Percentiles rank a stretch among this genome's conserved stretches.
Evolutionary conservation across 495 filamentous ascomycete genomes (phyloP).

Genomic region (Trichoderma gamsii): DNA sequence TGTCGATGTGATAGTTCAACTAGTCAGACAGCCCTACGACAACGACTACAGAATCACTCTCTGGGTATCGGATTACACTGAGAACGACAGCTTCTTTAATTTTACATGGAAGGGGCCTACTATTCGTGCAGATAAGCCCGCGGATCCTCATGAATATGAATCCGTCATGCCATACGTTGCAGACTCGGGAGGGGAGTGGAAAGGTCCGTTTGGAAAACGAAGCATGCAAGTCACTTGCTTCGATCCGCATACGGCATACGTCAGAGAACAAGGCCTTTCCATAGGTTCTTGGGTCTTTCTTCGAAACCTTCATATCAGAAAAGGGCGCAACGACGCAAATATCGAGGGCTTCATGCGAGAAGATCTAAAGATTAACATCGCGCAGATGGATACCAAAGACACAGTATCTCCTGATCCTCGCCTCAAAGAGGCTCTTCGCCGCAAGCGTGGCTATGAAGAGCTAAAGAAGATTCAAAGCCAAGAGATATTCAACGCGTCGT

Average conservation of each 20-base stretch:
- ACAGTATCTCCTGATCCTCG: conserved; percentile 43
- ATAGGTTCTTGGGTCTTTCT: conserved; percentile 57
- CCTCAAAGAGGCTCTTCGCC: conserved; percentile 54
- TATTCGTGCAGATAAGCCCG: conserved; percentile 26
- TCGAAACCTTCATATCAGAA: conserved; percentile 67
- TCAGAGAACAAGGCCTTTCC: conserved; percentile 29
- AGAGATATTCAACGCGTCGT: conserved; percentile 22
- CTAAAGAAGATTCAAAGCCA: conserved; percentile 44
- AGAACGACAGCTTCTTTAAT: conserved; percentile 54
- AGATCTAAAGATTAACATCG: conserved; percentile 49
- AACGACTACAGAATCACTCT: conserved; percentile 49
- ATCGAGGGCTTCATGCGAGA: conserved; percentile 69
- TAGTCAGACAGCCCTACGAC: conserved; percentile 57
- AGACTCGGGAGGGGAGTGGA: conserved; percentile 45
- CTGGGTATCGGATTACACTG: conserved; percentile 84
- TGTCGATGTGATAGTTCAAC: conserved; percentile 69
- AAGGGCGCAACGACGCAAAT: conserved; percentile 39
- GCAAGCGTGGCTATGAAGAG: conserved; percentile 58
- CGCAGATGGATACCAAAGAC: conserved; percentile 34
- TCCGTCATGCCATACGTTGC: background rate
- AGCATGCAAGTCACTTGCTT: conserved; percentile 68
- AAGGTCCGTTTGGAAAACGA: conserved; percentile 70
- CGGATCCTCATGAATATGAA: conserved; percentile 31
- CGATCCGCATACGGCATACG: conserved; percentile 57
- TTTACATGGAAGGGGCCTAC: conserved; percentile 43